phyloP scores from a whole-genome alignment of 2,329 filamentous ascomycete genomes.

The Calonectria henricotiae region DNA sequence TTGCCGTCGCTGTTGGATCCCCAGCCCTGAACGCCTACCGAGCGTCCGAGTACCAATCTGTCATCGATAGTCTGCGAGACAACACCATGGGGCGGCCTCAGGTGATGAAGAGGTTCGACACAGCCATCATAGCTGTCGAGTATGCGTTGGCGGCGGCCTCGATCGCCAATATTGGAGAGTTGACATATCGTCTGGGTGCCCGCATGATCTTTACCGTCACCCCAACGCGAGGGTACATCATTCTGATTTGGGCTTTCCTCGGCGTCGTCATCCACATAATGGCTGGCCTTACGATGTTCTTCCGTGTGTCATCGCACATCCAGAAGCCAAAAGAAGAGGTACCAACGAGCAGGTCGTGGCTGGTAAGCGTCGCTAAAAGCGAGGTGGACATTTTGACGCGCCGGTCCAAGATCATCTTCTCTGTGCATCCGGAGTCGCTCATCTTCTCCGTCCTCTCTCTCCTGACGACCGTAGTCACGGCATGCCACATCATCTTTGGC shows the following conservation, averaged over 20 bases:
- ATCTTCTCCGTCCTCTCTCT: constrained; percentile 30
- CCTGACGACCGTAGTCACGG: constrained; percentile 32
- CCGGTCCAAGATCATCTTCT: constrained; percentile 32
- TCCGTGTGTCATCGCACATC: constrained; percentile 25
- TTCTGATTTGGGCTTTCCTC: constrained; percentile 38
- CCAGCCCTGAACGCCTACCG: constrained; percentile 37
- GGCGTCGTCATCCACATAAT: constrained; percentile 34
- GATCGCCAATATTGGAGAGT: constrained; percentile 36
- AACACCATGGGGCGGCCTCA: constrained; percentile 15
- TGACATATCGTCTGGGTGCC: constrained; percentile 31
- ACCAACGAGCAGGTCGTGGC: constrained; percentile 26
- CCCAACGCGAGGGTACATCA: constrained; percentile 11
- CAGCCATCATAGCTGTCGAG: constrained; percentile 22
- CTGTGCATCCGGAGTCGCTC: constrained; percentile 32
- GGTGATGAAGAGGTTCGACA: constrained; percentile 28
- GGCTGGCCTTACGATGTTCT: constrained; percentile 24
- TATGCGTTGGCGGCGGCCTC: constrained; percentile 35
- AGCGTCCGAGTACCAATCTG: constrained; percentile 31
- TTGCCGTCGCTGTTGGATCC: constrained; percentile 34
- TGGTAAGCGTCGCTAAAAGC: constrained; percentile 22
- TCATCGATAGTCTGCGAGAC: constrained; percentile 35
- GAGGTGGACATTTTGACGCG: constrained; percentile 34
- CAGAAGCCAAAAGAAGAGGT: constrained; percentile 22
- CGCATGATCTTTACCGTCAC: constrained; percentile 22
- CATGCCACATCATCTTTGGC: constrained; percentile 37